Percentiles rank a stretch among this genome's conserved stretches.
Conservation (phyloP, 2,329 filamentous ascomycete genomes). For the Arthrobotrys musiformis region DNA sequence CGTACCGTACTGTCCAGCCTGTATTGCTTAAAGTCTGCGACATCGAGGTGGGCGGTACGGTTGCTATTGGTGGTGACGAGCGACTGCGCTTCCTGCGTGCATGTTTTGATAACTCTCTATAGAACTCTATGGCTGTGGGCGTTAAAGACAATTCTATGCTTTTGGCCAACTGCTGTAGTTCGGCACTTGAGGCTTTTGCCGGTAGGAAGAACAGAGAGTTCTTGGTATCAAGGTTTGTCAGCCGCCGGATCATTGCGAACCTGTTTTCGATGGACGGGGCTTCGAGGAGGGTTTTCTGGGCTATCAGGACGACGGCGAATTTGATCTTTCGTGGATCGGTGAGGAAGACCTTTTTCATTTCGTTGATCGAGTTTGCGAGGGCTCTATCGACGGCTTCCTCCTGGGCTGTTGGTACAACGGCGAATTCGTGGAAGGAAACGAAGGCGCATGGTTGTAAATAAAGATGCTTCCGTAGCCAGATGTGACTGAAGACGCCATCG, state of each 20-base stretch:
- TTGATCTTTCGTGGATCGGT: conserved; percentile 69
- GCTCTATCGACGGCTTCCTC: conserved; percentile 85
- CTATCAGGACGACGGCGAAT: conserved; percentile 80
- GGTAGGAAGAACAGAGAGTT: conserved; percentile 83
- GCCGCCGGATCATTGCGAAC: conserved; percentile 79
- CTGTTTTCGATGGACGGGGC: conserved; percentile 76
- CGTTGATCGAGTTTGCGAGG: conserved; percentile 86
- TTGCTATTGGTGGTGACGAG: conserved; percentile 80
- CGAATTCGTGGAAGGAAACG: conserved; percentile 73
- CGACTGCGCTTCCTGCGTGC: conserved; percentile 86
- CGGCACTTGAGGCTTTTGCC: conserved; percentile 75
- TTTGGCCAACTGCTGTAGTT: conserved; percentile 78
- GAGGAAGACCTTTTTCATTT: conserved; percentile 75
- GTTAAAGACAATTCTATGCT: conserved; percentile 79
- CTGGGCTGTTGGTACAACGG: conserved; percentile 77
- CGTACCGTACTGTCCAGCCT: conserved; percentile 93
- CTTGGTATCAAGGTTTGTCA: conserved; percentile 83
- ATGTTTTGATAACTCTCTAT: conserved; percentile 92
- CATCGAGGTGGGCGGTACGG: conserved; percentile 83
- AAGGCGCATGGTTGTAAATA: conserved; percentile 81
- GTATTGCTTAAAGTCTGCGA: conserved; percentile 85
- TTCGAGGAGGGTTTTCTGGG: conserved; percentile 72
- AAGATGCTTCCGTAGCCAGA: conserved; percentile 92
- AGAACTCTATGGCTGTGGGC: conserved; percentile 83
- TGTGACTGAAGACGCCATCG: conserved; percentile 82